phyloP scores from a whole-genome alignment of 192 early-diverging fungal genomes.

The Gorgonomyces haynaldii region DNA sequence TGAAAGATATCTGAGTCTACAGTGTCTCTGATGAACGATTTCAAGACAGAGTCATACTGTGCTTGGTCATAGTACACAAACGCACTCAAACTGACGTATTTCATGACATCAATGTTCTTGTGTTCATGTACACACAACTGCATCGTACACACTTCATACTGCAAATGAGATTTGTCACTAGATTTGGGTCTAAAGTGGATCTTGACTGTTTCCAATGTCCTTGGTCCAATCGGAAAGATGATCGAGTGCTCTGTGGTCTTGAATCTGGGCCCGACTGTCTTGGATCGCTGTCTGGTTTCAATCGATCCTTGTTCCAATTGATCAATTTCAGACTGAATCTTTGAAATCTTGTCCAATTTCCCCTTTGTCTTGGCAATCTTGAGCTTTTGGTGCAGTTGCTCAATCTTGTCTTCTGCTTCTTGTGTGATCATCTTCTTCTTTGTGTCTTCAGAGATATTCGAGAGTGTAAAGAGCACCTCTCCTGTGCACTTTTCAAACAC shows the following conservation, averaged over 20 bases:
- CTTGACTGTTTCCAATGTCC: conserved; percentile 51
- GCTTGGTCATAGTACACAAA: conserved; percentile 32
- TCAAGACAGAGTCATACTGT: no score
- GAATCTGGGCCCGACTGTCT: conserved; percentile 17
- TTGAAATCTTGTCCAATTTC: conserved; percentile 72
- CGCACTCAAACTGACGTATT: conserved; percentile 51
- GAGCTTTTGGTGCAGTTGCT: conserved; percentile 90
- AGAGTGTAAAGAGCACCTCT: conserved; percentile 51
- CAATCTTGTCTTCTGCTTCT: conserved; percentile 89
- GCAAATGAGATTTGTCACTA: no score
- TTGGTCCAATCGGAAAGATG: conserved; percentile 57
- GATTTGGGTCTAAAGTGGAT: conserved; percentile 46
- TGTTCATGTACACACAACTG: conserved; percentile 64
- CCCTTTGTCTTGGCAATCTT: conserved; percentile 93
- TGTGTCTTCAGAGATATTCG: conserved; percentile 34
- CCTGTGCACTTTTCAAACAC: conserved; percentile 39
- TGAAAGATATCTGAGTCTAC: neutral
- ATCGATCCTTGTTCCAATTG: conserved; percentile 45
- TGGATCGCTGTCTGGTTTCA: conserved; percentile 12
- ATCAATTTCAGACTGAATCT: conserved; percentile 63
- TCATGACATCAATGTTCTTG: conserved; percentile 70
- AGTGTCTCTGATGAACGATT: neutral
- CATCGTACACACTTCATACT: conserved; percentile 31
- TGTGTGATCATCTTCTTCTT: conserved; percentile 30
- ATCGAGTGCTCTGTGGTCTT: conserved; percentile 50